Percentiles rank a stretch among this genome's conserved stretches.
These are phyloP conservation scores for Penicillium sp. DNA, from an alignment of 2,329 filamentous ascomycete species.

Conservation along the genomic window DNA sequence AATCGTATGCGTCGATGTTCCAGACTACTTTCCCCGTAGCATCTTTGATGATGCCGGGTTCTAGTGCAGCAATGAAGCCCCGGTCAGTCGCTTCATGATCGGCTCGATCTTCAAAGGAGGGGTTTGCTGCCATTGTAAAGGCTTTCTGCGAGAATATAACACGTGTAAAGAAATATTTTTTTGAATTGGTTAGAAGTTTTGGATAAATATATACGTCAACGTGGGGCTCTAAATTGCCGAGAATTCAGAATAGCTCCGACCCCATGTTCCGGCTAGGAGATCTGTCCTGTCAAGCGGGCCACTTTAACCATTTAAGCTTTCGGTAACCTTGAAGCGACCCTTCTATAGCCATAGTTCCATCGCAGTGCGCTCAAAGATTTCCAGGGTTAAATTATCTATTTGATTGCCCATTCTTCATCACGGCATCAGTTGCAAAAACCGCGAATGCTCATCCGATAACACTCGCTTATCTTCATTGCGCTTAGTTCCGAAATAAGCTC, in stretches of 20 bases:
- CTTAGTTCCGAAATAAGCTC: neutral
- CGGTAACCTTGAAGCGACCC: neutral
- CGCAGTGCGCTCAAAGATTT: too few relatives aligned
- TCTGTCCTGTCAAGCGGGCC: neutral
- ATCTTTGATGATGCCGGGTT: conserved; percentile 20
- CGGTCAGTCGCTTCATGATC: conserved; percentile 23
- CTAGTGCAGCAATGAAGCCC: conserved; percentile 22
- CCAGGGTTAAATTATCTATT: neutral
- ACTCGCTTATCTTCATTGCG: neutral
- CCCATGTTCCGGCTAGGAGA: neutral
- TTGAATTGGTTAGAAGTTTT: neutral
- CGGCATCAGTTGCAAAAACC: neutral
- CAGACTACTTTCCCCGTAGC: conserved; percentile 32
- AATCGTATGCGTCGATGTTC: conserved; percentile 34
- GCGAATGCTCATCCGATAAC: neutral
- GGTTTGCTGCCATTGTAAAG: neutral
- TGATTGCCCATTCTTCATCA: neutral
- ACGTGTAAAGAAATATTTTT: neutral
- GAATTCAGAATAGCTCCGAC: neutral
- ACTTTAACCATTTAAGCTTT: neutral
- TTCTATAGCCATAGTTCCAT: neutral
- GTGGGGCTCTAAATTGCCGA: neutral
- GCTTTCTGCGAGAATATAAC: neutral
- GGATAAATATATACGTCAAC: neutral
- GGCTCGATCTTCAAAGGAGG: conserved; percentile 10